Conservation (phyloP, 2,329 filamentous ascomycete species). For the Endocalyx cinctus region DNA sequence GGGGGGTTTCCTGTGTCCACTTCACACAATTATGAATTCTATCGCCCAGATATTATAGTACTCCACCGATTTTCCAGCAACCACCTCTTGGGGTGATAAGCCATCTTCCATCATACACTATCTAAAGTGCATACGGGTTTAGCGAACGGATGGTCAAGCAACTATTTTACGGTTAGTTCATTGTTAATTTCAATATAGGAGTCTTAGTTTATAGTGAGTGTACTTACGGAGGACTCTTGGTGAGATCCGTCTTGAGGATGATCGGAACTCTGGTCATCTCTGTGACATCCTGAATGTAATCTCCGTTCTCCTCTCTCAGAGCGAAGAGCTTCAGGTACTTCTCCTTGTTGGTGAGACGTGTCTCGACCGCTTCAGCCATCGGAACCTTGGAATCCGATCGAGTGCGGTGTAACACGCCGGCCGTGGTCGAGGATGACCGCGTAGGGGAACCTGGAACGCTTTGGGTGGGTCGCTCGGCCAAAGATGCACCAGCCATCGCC, state of each 20-base stretch:
- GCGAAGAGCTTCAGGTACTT: conserved; percentile 90
- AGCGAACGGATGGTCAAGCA: conserved; percentile 64
- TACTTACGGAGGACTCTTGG: conserved; percentile 98
- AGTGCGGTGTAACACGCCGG: conserved; percentile 74
- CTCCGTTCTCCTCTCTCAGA: conserved; percentile 84
- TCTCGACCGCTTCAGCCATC: conserved; percentile 68
- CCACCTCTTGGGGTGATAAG: conserved; percentile 3
- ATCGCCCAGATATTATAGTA: too few species aligned
- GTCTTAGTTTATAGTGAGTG: background rate
- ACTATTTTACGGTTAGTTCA: conserved; percentile 40
- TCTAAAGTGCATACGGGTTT: conserved; percentile 55
- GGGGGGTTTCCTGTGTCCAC: too few species aligned
- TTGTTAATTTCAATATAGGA: background rate
- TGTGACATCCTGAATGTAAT: conserved; percentile 96
- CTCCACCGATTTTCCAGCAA: too few species aligned
- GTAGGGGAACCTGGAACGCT: conserved; percentile 91
- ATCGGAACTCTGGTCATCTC: conserved; percentile 98
- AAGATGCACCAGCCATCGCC: conserved; percentile 83
- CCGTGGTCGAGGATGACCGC: conserved; percentile 62
- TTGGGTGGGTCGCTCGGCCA: conserved; percentile 85
- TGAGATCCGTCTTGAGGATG: conserved; percentile 95
- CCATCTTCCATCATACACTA: too few species aligned
- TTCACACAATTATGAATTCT: too few species aligned
- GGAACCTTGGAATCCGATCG: conserved; percentile 92
- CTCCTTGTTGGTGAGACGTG: conserved; percentile 85